Evolutionary conservation across 805 yeast species (phyloP).

Genomic region (Candida khao-thaluensis): DNA sequence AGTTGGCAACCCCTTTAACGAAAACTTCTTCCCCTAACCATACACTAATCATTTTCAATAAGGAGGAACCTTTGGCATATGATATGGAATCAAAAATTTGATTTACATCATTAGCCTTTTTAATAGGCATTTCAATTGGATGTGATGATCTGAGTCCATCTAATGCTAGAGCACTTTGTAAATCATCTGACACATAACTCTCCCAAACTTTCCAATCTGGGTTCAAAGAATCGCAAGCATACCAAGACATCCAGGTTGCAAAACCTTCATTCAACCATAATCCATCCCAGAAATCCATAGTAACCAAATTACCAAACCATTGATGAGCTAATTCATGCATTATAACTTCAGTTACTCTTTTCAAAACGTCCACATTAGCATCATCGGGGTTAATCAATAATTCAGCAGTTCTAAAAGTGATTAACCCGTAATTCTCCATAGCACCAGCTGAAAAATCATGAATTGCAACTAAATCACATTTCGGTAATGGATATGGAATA

Average conservation of each 20-base stretch:
- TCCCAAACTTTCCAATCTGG: conserved; percentile 91
- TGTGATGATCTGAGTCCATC: conserved; percentile 83
- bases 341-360: conserved; percentile 80
- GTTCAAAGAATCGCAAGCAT: conserved; percentile 68
- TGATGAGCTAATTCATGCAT: conserved; percentile 90
- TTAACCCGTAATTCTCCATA: conserved; percentile 84
- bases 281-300: conserved; percentile 94
- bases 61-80: conserved; percentile 76
- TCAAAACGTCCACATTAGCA: conserved; percentile 61
- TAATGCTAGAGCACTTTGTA: conserved; percentile 70
- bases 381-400: conserved; percentile 68
- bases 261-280: conserved; percentile 88
- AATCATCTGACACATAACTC: conserved; percentile 72
- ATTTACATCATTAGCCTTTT: conserved; percentile 73
- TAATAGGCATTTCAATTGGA: conserved; percentile 82
- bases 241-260: conserved; percentile 92
- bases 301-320: conserved; percentile 88
- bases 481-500: conserved; percentile 75
- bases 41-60: conserved; percentile 74
- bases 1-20: conserved; percentile 75
- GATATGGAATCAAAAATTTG: conserved; percentile 86
- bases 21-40: conserved; percentile 79
- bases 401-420: conserved; percentile 78
- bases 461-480: conserved; percentile 78
- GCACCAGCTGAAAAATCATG: conserved; percentile 87